phyloP scores from a whole-genome alignment of 2,329 filamentous ascomycete genomes.

The Ophiostoma himal-ulmi region DNA sequence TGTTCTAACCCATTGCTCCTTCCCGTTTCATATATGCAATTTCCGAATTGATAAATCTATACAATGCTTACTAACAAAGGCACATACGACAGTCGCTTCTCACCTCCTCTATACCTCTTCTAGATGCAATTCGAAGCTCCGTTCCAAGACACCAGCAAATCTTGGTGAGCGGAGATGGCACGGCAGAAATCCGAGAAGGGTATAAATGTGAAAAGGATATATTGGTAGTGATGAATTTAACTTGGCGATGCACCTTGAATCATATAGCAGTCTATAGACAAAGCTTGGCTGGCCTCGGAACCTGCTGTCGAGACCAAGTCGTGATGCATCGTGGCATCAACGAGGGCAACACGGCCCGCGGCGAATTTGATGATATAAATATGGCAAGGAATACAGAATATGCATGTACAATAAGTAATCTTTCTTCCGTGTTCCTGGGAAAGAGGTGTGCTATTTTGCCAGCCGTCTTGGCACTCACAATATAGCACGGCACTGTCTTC shows the following conservation, averaged over 20 bases:
- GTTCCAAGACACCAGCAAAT: not conserved
- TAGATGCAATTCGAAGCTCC: not conserved
- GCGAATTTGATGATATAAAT: not conserved
- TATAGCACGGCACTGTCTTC: not conserved
- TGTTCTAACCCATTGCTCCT: not conserved
- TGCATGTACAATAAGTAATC: not conserved
- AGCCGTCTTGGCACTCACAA: not conserved
- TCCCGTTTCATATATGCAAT: not conserved
- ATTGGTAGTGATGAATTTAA: not conserved
- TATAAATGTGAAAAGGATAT: not conserved
- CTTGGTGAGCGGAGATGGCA: not conserved
- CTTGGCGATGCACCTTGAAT: not conserved
- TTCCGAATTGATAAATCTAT: not conserved
- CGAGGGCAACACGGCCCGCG: not conserved
- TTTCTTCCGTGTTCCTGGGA: not conserved
- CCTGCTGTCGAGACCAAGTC: not conserved
- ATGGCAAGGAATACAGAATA: not conserved
- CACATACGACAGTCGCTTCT: not conserved
- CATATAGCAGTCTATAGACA: not conserved
- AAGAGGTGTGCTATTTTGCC: not conserved
- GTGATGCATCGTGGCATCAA: not conserved
- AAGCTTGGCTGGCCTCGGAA: not conserved
- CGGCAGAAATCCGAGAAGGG: not conserved
- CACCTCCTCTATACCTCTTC: not conserved
- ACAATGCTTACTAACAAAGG: not conserved